Evolutionary conservation across 1,139 yeast species (phyloP).

Genomic region (Zygosaccharomyces pseudobailii): DNA sequence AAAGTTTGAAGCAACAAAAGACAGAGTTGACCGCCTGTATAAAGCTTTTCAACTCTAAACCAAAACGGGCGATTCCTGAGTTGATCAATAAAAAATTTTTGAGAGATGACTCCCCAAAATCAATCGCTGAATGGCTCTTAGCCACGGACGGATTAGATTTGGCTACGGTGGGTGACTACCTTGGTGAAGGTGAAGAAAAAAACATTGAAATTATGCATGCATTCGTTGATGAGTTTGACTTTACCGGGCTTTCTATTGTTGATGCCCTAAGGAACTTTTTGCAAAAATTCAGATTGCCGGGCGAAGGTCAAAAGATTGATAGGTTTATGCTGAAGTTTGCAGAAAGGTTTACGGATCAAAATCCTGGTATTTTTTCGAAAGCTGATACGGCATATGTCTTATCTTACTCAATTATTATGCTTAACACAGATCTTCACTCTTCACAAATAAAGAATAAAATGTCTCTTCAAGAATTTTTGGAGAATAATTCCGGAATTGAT

Average conservation of each 20-base stretch:
- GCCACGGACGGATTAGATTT: constrained; percentile 80
- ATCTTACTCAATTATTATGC: constrained; percentile 87
- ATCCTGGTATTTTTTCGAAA: constrained; percentile 78
- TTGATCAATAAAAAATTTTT: constrained; percentile 64
- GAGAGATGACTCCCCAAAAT: constrained; percentile 51
- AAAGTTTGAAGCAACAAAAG: constrained; percentile 75
- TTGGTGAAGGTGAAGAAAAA: constrained; percentile 83
- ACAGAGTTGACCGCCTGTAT: constrained; percentile 76
- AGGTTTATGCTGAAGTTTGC: constrained; percentile 96
- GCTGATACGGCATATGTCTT: constrained; percentile 93
- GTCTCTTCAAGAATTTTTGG: constrained; percentile 81
- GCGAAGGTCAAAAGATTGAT: constrained; percentile 97
- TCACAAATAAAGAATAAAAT: constrained; percentile 79
- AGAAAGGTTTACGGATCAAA: constrained; percentile 81
- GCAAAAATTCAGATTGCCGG: constrained; percentile 90
- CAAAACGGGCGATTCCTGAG: constrained; percentile 68
- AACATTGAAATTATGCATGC: constrained; percentile 87
- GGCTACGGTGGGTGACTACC: constrained; percentile 79
- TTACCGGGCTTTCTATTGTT: constrained; percentile 62
- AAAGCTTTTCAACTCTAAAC: constrained; percentile 75
- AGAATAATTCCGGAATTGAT: constrained; percentile 88
- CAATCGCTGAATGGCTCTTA: constrained; percentile 70
- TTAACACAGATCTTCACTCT: constrained; percentile 92
- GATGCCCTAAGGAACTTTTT: constrained; percentile 81
- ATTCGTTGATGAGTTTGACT: constrained; percentile 85